Evolutionary conservation across 192 early-diverging fungal genomes (phyloP).

Genomic region (Haplosporangium gracile): DNA sequence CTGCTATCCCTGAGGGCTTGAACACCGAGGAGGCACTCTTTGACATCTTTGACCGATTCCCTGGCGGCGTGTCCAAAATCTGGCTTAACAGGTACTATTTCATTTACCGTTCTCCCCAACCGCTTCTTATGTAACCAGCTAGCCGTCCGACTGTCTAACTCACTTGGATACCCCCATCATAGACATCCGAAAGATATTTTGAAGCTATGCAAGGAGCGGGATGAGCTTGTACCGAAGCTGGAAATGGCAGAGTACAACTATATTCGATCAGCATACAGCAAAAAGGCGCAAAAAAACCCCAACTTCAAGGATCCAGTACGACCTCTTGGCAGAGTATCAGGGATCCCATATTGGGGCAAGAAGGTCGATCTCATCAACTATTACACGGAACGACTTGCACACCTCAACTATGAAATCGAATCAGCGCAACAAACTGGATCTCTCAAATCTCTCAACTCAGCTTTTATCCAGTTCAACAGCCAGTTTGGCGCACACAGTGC

Average conservation of each 20-base stretch:
- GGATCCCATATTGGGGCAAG: constrained; percentile 62
- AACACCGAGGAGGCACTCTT: constrained; percentile 62
- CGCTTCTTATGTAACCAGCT: not conserved
- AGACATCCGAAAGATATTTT: constrained; percentile 65
- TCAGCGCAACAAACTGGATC: constrained; percentile 42
- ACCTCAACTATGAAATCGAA: constrained; percentile 64
- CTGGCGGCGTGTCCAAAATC: constrained; percentile 75
- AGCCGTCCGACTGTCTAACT: not conserved
- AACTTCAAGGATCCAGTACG: constrained; percentile 51
- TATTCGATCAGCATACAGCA: constrained; percentile 45
- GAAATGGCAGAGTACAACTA: constrained; percentile 68
- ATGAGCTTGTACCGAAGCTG: constrained; percentile 59
- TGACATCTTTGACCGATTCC: constrained; percentile 70
- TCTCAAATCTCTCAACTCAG: constrained; percentile 67
- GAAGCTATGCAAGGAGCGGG: constrained; percentile 63
- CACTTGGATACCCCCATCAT: not conserved
- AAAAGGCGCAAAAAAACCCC: constrained; percentile 21
- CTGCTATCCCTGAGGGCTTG: constrained; percentile 76
- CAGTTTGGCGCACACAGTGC: constrained; percentile 87
- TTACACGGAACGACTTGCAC: constrained; percentile 56
- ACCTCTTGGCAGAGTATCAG: constrained; percentile 66
- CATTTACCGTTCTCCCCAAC: not conserved
- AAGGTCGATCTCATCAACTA: constrained; percentile 75
- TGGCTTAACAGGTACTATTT: constrained; percentile 69
- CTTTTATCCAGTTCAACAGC: constrained; percentile 86